Evolutionary conservation across 208 protist species (phyloP).

Genomic region (Leishmania tarentolae): DNA sequence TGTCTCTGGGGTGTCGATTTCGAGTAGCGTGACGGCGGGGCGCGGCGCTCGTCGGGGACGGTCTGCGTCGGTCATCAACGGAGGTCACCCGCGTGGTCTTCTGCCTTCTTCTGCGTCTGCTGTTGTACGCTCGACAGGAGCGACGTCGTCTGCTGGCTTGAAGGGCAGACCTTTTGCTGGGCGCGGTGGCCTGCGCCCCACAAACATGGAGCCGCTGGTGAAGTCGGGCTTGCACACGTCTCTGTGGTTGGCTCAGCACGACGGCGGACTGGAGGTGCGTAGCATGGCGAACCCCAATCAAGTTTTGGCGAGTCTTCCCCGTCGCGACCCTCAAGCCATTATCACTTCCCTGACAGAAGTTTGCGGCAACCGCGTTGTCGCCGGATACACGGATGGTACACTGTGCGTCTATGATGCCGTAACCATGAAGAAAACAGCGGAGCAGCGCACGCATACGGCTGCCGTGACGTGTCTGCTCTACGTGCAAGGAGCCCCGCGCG

Average conservation of each 20-base stretch:
- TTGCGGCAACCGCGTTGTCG: conserved; percentile 56
- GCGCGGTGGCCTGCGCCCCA: conserved; percentile 7
- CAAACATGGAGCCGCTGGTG: conserved; percentile 37
- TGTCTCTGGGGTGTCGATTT: neutral
- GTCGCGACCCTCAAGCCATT: conserved; percentile 14
- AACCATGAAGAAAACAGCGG: conserved; percentile 31
- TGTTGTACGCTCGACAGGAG: neutral
- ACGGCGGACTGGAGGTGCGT: conserved; percentile 74
- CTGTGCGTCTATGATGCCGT: conserved; percentile 53
- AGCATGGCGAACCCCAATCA: conserved; percentile 39
- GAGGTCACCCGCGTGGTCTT: neutral
- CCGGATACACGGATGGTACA: conserved; percentile 54
- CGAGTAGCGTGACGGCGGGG: neutral
- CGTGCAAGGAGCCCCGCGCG: neutral
- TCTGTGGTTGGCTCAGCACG: conserved; percentile 58
- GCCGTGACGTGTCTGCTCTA: conserved; percentile 60
- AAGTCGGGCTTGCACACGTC: conserved; percentile 42
- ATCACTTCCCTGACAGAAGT: conserved; percentile 64
- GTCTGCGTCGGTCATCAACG: neutral
- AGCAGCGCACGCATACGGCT: conserved; percentile 43
- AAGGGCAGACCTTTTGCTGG: neutral
- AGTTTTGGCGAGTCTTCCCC: conserved; percentile 38
- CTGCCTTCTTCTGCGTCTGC: neutral
- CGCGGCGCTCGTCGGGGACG: conserved; percentile 1
- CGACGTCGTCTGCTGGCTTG: neutral